Evolutionary conservation across 352 stramenopile species (phyloP).

Genomic region (Phytophthora meadii): DNA sequence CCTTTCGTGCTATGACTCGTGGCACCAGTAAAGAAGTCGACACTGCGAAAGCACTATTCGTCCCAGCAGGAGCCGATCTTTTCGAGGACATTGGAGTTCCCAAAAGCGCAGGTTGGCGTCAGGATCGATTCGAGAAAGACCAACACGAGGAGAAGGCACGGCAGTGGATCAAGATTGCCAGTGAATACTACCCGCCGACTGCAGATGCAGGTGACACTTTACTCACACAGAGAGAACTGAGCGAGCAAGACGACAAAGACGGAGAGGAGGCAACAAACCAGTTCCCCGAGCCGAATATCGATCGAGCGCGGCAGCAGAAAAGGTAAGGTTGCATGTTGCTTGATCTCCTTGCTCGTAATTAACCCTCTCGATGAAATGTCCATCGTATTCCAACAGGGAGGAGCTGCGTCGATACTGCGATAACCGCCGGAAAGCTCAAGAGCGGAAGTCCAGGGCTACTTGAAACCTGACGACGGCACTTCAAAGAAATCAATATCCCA

Average conservation of each 20-base stretch:
- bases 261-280: conserved; percentile 36
- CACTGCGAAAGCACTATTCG: conserved; percentile 68
- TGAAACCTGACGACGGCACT: conserved; percentile 10
- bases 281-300: conserved; percentile 74
- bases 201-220: conserved; percentile 40
- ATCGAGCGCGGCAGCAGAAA: conserved; percentile 77
- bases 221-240: conserved; percentile 26
- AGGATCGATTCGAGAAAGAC: conserved; percentile 57
- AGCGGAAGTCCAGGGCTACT: conserved; percentile 54
- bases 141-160: conserved; percentile 68
- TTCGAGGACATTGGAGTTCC: conserved; percentile 83
- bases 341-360: background rate
- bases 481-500: conserved; percentile 5
- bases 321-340: conserved; percentile 29
- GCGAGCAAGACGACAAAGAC: conserved; percentile 40
- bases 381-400: conserved; percentile 40
- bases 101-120: conserved; percentile 54
- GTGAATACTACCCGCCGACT: conserved; percentile 68
- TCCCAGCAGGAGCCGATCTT: conserved; percentile 71
- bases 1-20: conserved; percentile 57
- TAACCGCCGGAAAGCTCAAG: conserved; percentile 57
- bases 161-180: conserved; percentile 73
- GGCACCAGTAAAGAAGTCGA: conserved; percentile 74
- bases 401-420: conserved; percentile 74
- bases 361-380: background rate